A percentile compares a stretch with the other conserved stretches of the same genome.
These are phyloP conservation scores for Pyrus pyrifolia DNA, from an alignment of 306 rosid species.

Conservation along the genomic window DNA sequence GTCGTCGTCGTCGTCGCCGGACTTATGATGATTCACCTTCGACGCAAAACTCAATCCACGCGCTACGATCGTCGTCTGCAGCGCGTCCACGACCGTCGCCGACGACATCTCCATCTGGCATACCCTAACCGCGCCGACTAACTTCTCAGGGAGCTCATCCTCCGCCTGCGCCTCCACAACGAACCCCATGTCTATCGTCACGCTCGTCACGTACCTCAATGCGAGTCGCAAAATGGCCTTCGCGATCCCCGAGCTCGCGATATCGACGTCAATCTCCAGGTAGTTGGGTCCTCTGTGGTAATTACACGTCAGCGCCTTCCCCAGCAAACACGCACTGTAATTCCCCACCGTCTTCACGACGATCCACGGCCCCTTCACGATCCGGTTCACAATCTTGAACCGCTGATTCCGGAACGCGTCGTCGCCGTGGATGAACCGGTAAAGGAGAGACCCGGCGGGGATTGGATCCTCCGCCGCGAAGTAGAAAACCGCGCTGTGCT, in stretches of 20 bases:
- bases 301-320: conserved; percentile 82
- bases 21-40: conserved; percentile 51
- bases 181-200: conserved; percentile 83
- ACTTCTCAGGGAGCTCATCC: conserved; percentile 78
- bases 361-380: conserved; percentile 95
- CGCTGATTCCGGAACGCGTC: conserved; percentile 73
- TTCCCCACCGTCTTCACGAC: conserved; percentile 80
- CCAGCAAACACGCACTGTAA: conserved; percentile 74
- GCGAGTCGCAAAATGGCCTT: conserved; percentile 79
- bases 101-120: conserved; percentile 87
- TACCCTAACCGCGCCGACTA: conserved; percentile 77
- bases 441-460: conserved; percentile 52
- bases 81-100: conserved; percentile 42
- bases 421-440: conserved; percentile 72
- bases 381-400: conserved; percentile 84
- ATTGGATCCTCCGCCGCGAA: conserved; percentile 67
- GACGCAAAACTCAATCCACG: conserved; percentile 36
- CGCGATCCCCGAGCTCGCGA: conserved; percentile 79
- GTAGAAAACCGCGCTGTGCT: conserved; percentile 83
- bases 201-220: conserved; percentile 71
- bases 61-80: conserved; percentile 11
- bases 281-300: conserved; percentile 68
- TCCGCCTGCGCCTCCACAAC: conserved; percentile 79
- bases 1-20: conserved; percentile 24
- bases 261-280: conserved; percentile 84